phyloP scores from a whole-genome alignment of 257 asterid genomes.

The Catharanthus roseus region DNA sequence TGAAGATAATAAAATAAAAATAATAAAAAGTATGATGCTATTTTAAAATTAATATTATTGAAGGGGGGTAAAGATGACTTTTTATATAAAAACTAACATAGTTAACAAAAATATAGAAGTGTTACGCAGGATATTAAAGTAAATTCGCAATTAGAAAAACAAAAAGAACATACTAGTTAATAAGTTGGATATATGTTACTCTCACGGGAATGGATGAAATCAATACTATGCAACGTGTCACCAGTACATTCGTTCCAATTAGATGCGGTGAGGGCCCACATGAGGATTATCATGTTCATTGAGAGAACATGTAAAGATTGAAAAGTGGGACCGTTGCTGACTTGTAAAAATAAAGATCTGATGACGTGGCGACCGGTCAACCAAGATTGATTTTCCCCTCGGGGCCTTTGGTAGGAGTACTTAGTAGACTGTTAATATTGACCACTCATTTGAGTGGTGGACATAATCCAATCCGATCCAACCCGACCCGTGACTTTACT shows the following conservation, averaged over 20 bases:
- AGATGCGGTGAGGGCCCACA: conserved; percentile 38
- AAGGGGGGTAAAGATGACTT: no score
- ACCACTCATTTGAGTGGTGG: conserved; percentile 54
- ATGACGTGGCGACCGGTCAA: conserved; percentile 44
- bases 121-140: no score
- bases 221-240: conserved; percentile 30
- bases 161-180: background rate
- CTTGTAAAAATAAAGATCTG: background rate
- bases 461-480: conserved; percentile 8
- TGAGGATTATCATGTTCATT: conserved; percentile 29
- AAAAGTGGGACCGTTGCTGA: conserved; percentile 24
- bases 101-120: no score
- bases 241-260: conserved; percentile 18
- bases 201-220: conserved; percentile 26
- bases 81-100: no score
- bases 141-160: background rate
- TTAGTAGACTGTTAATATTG: conserved; percentile 10
- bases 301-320: conserved; percentile 15
- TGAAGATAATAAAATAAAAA: no score
- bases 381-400: conserved; percentile 42
- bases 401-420: background rate
- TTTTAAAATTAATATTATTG: no score
- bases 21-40: no score
- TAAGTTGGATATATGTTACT: conserved; percentile 25
- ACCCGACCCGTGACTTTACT: background rate